Conservation (phyloP, 2,329 filamentous ascomycete species). For the Triangularia verruculosa region DNA sequence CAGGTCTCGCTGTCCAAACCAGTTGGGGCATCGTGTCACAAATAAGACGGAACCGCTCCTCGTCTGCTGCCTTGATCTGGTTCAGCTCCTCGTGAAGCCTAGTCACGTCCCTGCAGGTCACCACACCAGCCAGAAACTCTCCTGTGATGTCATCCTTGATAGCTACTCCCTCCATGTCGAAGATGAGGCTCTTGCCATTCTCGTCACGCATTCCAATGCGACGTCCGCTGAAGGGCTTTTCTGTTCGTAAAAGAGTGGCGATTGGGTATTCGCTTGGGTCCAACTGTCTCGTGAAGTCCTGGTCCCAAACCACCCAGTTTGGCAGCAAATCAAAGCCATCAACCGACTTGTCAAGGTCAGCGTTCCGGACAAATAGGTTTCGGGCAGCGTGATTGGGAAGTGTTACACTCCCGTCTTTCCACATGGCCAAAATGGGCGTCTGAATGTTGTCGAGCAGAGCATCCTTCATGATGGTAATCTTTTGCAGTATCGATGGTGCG, state of each 20-base stretch:
- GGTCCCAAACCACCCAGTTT: slow-evolving; percentile 61
- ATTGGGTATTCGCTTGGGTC: slow-evolving; percentile 64
- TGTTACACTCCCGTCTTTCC: slow-evolving; percentile 72
- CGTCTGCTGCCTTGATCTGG: slow-evolving; percentile 66
- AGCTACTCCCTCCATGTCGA: slow-evolving; percentile 65
- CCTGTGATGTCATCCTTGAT: slow-evolving; percentile 64
- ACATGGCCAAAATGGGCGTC: slow-evolving; percentile 74
- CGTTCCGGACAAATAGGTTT: slow-evolving; percentile 45
- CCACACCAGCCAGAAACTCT: slow-evolving; percentile 70
- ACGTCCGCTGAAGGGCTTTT: slow-evolving; percentile 55
- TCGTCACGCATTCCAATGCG: slow-evolving; percentile 62
- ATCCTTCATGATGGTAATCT: slow-evolving; percentile 72
- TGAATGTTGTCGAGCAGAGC: slow-evolving; percentile 71
- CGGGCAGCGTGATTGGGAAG: slow-evolving; percentile 67
- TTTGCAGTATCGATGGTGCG: slow-evolving; percentile 66
- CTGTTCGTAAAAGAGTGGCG: slow-evolving; percentile 58
- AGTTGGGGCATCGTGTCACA: slow-evolving; percentile 70
- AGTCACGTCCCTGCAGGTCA: slow-evolving; percentile 71
- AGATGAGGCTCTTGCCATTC: slow-evolving; percentile 52
- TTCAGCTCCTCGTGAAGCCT: slow-evolving; percentile 66
- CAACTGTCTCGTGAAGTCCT: slow-evolving; percentile 61
- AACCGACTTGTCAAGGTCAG: slow-evolving; percentile 38
- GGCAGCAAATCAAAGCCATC: slow-evolving; percentile 56
- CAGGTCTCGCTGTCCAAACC: slow-evolving; percentile 70
- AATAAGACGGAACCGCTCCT: slow-evolving; percentile 71